A percentile compares a stretch with the other conserved stretches of the same genome.
Evolutionary conservation across 257 asterid genomes (phyloP).

Genomic region (Cynanchum wilfordii): DNA sequence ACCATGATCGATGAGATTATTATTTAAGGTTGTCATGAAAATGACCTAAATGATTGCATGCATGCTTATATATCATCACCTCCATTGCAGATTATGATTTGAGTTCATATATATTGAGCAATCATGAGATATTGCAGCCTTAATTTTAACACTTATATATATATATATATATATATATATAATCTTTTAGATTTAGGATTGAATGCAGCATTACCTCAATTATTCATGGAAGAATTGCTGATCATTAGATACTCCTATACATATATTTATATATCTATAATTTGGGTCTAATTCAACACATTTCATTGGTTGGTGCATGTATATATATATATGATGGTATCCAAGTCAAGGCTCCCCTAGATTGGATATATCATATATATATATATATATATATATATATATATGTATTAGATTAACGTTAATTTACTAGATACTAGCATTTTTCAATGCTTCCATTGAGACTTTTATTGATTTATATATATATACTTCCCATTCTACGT

Average conservation of each 20-base stretch:
- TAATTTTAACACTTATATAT: neutral
- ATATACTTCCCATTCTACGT: too few relatives aligned
- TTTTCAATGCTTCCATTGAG: too few relatives aligned
- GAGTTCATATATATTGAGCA: constrained; percentile 36
- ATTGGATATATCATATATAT: neutral
- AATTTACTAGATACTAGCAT: too few relatives aligned
- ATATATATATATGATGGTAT: constrained; percentile 11
- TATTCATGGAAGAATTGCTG: neutral
- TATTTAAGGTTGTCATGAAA: constrained; percentile 10
- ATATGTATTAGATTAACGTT: too few relatives aligned
- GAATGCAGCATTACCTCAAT: neutral
- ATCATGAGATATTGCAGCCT: constrained; percentile 34
- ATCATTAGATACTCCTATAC: neutral
- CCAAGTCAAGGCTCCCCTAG: constrained; percentile 7
- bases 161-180: neutral
- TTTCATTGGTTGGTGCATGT: neutral
- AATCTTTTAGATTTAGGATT: constrained; percentile 20
- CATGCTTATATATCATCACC: constrained; percentile 1
- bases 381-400: too few relatives aligned
- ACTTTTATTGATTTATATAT: too few relatives aligned
- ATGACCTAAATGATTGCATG: constrained; percentile 49
- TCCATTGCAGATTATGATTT: constrained; percentile 19
- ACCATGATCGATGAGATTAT: too few relatives aligned
- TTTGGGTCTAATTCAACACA: neutral
- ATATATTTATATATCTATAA: too few relatives aligned